Conservation (phyloP, 129 eudicot species). For the Helianthus tuberosus region DNA sequence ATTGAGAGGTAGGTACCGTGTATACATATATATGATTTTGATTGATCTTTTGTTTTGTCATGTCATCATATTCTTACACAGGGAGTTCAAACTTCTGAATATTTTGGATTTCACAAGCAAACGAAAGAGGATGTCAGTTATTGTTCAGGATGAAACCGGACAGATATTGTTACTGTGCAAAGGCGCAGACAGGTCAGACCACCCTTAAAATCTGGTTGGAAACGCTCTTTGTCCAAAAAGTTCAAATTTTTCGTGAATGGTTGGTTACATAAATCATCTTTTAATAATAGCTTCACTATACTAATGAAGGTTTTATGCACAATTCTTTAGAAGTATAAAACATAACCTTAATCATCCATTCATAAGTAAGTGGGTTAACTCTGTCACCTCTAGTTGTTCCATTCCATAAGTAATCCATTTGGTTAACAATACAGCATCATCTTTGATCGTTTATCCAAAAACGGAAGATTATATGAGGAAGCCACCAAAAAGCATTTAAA, state of each 20-base stretch:
- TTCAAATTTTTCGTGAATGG: not conserved
- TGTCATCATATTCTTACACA: conserved; percentile 25
- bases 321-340: conserved; percentile 1
- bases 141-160: conserved; percentile 71
- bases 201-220: conserved; percentile 1
- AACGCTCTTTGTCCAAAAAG: conserved; percentile 1
- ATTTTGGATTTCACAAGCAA: conserved; percentile 90
- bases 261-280: not conserved
- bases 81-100: conserved; percentile 90
- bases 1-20: conserved; percentile 40
- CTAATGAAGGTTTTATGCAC: conserved; percentile 1
- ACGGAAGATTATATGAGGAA: conserved; percentile 66
- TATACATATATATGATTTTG: not conserved
- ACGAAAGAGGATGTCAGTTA: conserved; percentile 94
- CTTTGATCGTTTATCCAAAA: conserved; percentile 80
- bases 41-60: not conserved
- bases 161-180: conserved; percentile 85
- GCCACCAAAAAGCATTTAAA: conserved; percentile 73
- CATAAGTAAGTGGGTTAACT: not conserved
- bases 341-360: not conserved
- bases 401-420: not conserved
- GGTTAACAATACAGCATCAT: conserved; percentile 58
- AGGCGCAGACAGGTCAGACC: conserved; percentile 94
- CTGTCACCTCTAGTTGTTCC: conserved; percentile 1
- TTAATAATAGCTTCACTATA: not conserved